A percentile compares a stretch with the other conserved stretches of the same genome.
These are phyloP conservation scores for Aspergillus sp. DNA, from an alignment of 2,329 filamentous ascomycete genomes.

Conservation along the genomic window DNA sequence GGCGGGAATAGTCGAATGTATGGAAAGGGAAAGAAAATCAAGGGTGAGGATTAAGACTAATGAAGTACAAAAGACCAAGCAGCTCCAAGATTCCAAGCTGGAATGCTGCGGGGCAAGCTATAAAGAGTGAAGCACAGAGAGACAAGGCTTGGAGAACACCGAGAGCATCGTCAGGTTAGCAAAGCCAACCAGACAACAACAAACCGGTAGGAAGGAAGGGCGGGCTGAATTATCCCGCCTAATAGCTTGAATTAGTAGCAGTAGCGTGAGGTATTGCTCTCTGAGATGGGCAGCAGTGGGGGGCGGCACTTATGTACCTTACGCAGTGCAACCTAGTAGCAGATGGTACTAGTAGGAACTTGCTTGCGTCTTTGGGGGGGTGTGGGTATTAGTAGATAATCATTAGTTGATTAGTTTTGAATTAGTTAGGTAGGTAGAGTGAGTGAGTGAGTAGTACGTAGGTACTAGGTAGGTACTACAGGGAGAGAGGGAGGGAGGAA, in stretches of 20 bases:
- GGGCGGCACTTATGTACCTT: neutral
- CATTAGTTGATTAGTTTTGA: too few relatives aligned
- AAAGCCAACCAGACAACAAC: neutral
- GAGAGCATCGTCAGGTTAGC: neutral
- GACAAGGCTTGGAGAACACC: neutral
- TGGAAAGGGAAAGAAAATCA: neutral
- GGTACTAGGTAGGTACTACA: neutral
- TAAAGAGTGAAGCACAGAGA: neutral
- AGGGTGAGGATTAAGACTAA: neutral
- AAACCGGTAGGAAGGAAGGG: neutral
- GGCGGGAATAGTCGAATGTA: too few relatives aligned
- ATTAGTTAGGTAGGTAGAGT: too few relatives aligned
- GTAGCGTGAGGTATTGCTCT: neutral
- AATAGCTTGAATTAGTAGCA: neutral
- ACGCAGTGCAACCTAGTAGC: neutral
- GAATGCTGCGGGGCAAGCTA: neutral
- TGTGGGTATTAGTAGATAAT: too few relatives aligned
- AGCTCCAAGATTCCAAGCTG: neutral
- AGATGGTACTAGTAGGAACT: too few relatives aligned
- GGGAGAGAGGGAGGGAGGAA: neutral
- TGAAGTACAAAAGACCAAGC: neutral
- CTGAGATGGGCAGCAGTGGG: slow-evolving; percentile 1
- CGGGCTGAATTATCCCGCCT: neutral
- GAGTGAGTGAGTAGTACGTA: neutral
- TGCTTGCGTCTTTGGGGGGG: too few relatives aligned